Conservation (phyloP, 2,329 filamentous ascomycete genomes). For the Trichoderma breve region DNA sequence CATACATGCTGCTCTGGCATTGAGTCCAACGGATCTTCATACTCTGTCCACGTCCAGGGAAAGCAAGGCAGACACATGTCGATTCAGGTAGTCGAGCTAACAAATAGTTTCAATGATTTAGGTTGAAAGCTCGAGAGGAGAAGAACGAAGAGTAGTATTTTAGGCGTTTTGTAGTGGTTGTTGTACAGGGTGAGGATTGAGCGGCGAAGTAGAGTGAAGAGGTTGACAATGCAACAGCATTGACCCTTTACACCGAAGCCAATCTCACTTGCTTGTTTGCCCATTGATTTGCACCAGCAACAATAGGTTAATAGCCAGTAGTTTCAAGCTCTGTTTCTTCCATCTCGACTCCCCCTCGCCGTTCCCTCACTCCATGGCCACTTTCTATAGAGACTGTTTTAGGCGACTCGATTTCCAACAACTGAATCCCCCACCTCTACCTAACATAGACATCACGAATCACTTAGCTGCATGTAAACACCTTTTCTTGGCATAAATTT, state of each 20-base stretch:
- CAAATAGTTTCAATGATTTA: neutral
- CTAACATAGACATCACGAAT: neutral
- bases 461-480: neutral
- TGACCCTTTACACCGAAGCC: rapidly evolving
- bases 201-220: neutral
- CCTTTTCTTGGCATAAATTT: neutral
- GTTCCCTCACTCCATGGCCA: neutral
- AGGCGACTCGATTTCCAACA: neutral
- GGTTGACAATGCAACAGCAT: neutral
- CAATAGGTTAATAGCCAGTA: neutral
- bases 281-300: neutral
- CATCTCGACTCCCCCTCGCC: neutral
- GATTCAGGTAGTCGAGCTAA: neutral
- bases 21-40: constrained; percentile 40
- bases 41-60: constrained; percentile 49
- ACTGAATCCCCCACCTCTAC: too few species aligned
- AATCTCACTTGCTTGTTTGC: neutral
- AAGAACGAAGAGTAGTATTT: neutral
- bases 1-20: constrained; percentile 44
- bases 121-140: neutral
- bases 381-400: neutral
- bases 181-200: neutral
- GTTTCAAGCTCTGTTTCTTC: neutral
- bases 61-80: constrained; percentile 56
- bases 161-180: neutral